phyloP scores from a whole-genome alignment of 169 alveolate species.

The Plasmodium vinckei region DNA sequence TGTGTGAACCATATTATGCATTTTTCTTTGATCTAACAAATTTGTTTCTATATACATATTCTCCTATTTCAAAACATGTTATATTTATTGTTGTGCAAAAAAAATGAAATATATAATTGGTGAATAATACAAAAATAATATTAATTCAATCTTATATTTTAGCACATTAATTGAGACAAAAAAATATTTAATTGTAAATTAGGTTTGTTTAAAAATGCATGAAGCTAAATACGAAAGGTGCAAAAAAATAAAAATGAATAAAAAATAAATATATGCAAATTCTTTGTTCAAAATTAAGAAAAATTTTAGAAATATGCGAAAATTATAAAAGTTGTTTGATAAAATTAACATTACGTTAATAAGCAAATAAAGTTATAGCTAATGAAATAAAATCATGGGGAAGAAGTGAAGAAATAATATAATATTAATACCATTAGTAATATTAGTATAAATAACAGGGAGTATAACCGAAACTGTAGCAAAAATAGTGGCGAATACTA shows the following conservation, averaged over 20 bases:
- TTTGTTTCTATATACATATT: constrained; percentile 5
- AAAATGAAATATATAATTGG: constrained; percentile 2
- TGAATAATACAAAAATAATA: constrained; percentile 28
- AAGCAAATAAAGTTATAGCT: neutral
- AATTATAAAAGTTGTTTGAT: constrained; percentile 13
- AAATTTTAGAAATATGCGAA: neutral
- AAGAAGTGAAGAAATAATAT: too few relatives aligned
- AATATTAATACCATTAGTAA: too few relatives aligned
- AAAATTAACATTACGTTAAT: constrained; percentile 7
- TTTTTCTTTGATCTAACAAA: neutral
- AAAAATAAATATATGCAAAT: constrained; percentile 4
- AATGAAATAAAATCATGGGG: too few relatives aligned
- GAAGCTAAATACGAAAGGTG: constrained; percentile 10
- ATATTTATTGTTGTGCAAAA: constrained; percentile 22
- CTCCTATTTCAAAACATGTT: constrained; percentile 12
- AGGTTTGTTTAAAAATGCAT: constrained; percentile 51
- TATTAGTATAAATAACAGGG: too few relatives aligned
- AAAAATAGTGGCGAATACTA: too few relatives aligned
- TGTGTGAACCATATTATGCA: neutral
- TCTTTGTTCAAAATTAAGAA: constrained; percentile 55
- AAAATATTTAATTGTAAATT: constrained; percentile 40
- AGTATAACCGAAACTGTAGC: too few relatives aligned
- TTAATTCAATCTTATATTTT: constrained; percentile 32
- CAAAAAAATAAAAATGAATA: neutral
- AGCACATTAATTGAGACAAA: constrained; percentile 25